These are phyloP conservation scores for Phaeoacremonium minimum DNA, from an alignment of 2,329 filamentous ascomycete species.

Conservation along the genomic window DNA sequence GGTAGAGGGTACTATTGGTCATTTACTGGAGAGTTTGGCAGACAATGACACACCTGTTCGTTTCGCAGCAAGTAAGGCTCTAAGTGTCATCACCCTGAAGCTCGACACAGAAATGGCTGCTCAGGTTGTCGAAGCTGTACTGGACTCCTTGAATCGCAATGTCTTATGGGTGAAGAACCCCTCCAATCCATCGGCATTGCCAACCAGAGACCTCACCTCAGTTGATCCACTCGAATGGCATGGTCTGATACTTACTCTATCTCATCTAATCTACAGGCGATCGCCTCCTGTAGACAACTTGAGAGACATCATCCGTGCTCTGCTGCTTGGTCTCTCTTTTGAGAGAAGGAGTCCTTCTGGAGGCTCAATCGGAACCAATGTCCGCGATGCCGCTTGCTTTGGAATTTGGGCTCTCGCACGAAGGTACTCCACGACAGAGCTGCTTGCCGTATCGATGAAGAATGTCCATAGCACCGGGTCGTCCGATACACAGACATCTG, in stretches of 20 bases:
- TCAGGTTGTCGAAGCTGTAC: conserved; percentile 82
- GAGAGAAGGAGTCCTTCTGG: conserved; percentile 85
- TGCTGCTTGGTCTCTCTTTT: conserved; percentile 78
- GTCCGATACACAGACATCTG: conserved; percentile 33
- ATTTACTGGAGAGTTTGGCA: conserved; percentile 70
- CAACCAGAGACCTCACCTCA: conserved; percentile 59
- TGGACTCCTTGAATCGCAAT: conserved; percentile 62
- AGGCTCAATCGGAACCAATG: conserved; percentile 80
- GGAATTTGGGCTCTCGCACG: conserved; percentile 90
- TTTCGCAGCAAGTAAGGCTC: conserved; percentile 85
- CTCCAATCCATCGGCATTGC: conserved; percentile 22
- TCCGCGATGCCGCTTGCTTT: conserved; percentile 93
- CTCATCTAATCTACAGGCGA: conserved; percentile 79
- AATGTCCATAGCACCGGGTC: conserved; percentile 35
- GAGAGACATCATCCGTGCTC: conserved; percentile 67
- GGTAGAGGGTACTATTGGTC: conserved; percentile 77
- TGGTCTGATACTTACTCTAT: conserved; percentile 80
- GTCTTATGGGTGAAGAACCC: conserved; percentile 46
- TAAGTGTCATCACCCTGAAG: conserved; percentile 81
- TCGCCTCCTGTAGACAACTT: conserved; percentile 71
- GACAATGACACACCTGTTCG: conserved; percentile 91
- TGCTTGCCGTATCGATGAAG: conserved; percentile 56
- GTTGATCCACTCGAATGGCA: conserved; percentile 89
- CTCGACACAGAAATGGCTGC: conserved; percentile 75
- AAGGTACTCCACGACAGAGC: conserved; percentile 76